phyloP scores from a whole-genome alignment of 345 rosid genomes.

The Excoecaria agallocha region DNA sequence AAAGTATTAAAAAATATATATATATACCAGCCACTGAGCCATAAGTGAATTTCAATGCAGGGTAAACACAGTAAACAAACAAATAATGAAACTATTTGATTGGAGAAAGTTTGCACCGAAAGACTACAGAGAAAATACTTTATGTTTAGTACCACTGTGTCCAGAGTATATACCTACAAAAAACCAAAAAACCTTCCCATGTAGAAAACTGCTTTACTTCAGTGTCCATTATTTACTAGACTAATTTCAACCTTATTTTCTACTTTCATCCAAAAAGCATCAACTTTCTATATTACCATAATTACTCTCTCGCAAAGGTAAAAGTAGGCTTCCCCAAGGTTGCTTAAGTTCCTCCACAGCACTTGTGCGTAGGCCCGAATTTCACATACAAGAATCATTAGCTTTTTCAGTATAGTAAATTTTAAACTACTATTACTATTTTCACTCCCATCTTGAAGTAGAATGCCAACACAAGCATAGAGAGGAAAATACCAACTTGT shows the following conservation, averaged over 20 bases:
- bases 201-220: background rate
- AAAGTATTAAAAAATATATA: background rate
- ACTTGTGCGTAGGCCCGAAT: background rate
- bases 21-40: background rate
- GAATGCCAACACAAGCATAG: background rate
- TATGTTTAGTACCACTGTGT: background rate
- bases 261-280: background rate
- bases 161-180: background rate
- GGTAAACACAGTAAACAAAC: background rate
- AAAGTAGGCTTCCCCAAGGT: background rate
- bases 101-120: background rate
- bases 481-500: background rate
- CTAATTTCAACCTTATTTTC: background rate
- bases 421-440: background rate
- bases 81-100: background rate
- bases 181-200: background rate
- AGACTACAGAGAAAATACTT: background rate
- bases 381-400: background rate
- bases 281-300: background rate
- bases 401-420: background rate
- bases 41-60: background rate
- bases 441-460: background rate
- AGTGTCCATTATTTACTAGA: background rate
- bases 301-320: background rate
- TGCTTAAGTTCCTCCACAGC: background rate